Evolutionary conservation across 257 asterid genomes (phyloP), one percentile per base, ranked within the genome.

Genomic region (Fraxinus excelsior): DNA sequence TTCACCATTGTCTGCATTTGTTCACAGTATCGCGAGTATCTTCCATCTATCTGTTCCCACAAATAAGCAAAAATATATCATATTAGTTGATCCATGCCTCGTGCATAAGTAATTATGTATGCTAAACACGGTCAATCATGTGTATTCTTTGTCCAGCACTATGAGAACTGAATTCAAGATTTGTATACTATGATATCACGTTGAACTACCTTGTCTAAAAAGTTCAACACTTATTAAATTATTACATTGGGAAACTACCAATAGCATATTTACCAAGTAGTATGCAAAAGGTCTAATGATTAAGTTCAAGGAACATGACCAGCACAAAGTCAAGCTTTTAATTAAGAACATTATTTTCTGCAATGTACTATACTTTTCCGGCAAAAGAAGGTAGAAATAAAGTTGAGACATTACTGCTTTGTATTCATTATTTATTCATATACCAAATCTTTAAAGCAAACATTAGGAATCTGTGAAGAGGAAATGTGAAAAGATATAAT

Each of bases 1-100:
- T 83, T 82, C 75, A 91, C 93, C 85, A 89, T 69, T 13, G 85
- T 87, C 71, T 91, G 92, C 96, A 93, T 93, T 78, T 91, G 93
- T 7, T 90, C 95, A 49, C 91, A 84, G 76, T 93, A 93, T 10
- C 90, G 86, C 64, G 75, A 72, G 80, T 93, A 93, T 53, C 98
- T 79, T 8, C 79, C 86, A 35, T 88, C 95, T 84, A 93, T 92
- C 98, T 93, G 88, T 23, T 26, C 7, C 0, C 70, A 80, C 25
- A 25, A 8, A 10, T 49, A 67, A 46, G 16, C 13, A 16, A 1
- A 64, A 38, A 68, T 28, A 21, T 35, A 60, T 58, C 28, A n/a
- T 7, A n/a, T 4, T n/a, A 14, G 13, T 38, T 37, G 65, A 75
- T 44, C 19, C 19, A n/a, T 0, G 9, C 19, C 40, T 10, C 23